Conservation (phyloP, 129 eudicot genomes). For the Helianthus tuberosus region DNA sequence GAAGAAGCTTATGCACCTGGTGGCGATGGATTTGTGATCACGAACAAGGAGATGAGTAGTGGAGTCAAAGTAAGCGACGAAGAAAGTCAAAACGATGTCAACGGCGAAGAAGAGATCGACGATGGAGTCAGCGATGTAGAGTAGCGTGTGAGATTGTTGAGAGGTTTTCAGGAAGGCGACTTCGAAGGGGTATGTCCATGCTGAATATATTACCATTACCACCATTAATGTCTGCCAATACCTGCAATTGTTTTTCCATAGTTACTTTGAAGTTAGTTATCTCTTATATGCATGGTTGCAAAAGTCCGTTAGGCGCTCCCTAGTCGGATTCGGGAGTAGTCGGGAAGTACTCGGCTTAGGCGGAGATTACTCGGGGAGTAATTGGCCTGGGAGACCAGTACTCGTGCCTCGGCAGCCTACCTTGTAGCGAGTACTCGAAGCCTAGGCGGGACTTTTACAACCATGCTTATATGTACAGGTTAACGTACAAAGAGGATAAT, state of each 20-base stretch:
- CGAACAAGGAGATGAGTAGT: slow-evolving; percentile 71
- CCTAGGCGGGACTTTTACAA: too few relatives aligned
- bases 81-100: slow-evolving; percentile 82
- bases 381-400: too few relatives aligned
- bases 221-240: slow-evolving; percentile 94
- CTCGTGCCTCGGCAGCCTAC: too few relatives aligned
- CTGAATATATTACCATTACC: slow-evolving; percentile 68
- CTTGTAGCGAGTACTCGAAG: too few relatives aligned
- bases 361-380: too few relatives aligned
- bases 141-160: slow-evolving; percentile 25
- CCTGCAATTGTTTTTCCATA: slow-evolving; percentile 38
- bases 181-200: slow-evolving; percentile 89
- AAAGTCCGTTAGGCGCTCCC: too few relatives aligned
- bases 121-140: slow-evolving; percentile 67
- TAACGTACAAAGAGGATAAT: too few relatives aligned
- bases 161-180: slow-evolving; percentile 68
- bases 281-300: not conserved
- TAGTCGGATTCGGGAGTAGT: too few relatives aligned
- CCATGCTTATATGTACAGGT: not conserved
- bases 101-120: slow-evolving; percentile 74
- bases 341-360: too few relatives aligned
- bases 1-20: slow-evolving; percentile 42
- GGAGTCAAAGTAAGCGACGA: slow-evolving; percentile 76
- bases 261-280: too few relatives aligned
- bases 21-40: slow-evolving; percentile 60